A percentile compares a stretch with the other conserved stretches of the same genome.
Evolutionary conservation across 257 asterid genomes (phyloP).

Genomic region (Parsonsia alboflavescens): DNA sequence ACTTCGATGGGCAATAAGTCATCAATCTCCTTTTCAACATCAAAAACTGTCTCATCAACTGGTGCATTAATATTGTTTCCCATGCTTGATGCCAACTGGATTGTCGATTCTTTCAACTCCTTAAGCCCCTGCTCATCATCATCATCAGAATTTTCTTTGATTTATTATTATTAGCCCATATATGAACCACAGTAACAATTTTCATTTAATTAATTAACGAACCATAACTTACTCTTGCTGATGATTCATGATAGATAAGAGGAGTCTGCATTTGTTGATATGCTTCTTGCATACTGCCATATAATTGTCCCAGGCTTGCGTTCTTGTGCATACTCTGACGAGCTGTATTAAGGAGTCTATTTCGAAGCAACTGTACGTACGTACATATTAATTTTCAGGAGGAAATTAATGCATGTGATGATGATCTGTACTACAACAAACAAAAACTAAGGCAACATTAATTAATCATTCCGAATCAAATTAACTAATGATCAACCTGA

Average conservation of each 20-base stretch:
- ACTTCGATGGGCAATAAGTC: constrained; percentile 80
- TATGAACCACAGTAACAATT: too few species aligned
- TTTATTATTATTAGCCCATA: too few species aligned
- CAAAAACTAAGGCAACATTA: too few species aligned
- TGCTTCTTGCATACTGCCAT: constrained; percentile 88
- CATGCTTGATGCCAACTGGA: constrained; percentile 73
- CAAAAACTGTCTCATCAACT: constrained; percentile 69
- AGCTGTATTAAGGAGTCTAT: constrained; percentile 62
- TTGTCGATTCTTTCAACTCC: constrained; percentile 74
- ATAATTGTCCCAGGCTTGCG: constrained; percentile 72
- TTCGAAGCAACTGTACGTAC: constrained; percentile 58
- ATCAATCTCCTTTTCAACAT: constrained; percentile 77
- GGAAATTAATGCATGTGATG: neutral
- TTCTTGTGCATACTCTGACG: constrained; percentile 57
- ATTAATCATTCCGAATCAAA: too few species aligned
- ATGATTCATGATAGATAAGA: constrained; percentile 59
- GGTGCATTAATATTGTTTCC: constrained; percentile 75
- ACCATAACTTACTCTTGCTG: constrained; percentile 44
- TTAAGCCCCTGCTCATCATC: constrained; percentile 56
- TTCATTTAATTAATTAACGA: too few species aligned
- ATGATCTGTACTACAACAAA: too few species aligned
- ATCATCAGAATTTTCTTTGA: too few species aligned
- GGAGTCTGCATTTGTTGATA: constrained; percentile 90
- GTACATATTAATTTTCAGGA: neutral
- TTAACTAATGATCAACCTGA: constrained; percentile 49